Evolutionary conservation across 331 rosid species (phyloP).

Genomic region (Saraca asoca): DNA sequence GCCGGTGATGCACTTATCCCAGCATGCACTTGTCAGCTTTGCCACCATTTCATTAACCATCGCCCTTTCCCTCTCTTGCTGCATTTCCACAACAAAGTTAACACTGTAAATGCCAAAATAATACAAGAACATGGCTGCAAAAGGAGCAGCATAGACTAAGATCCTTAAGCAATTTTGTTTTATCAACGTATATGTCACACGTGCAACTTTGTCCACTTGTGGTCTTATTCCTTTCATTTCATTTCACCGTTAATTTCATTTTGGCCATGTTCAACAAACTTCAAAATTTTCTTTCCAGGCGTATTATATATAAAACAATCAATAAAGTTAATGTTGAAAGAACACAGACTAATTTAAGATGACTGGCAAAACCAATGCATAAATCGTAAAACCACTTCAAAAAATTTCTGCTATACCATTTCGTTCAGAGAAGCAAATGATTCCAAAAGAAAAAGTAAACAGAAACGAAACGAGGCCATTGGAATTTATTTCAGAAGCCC

Average conservation of each 20-base stretch:
- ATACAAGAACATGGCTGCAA: neutral
- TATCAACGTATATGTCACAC: too few relatives aligned
- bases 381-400: neutral
- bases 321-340: neutral
- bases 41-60: slow-evolving; percentile 88
- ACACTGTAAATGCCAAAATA: neutral
- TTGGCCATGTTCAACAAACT: too few relatives aligned
- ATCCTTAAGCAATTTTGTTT: neutral
- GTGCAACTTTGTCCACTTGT: too few relatives aligned
- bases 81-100: slow-evolving; percentile 32
- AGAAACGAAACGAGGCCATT: neutral
- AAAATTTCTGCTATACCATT: neutral
- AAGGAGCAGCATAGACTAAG: neutral
- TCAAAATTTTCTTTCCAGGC: neutral
- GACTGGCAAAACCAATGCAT: neutral
- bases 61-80: slow-evolving; percentile 88
- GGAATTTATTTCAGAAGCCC: neutral
- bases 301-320: neutral
- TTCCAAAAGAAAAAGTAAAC: neutral
- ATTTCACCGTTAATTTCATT: neutral
- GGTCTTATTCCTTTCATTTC: neutral
- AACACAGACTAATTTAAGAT: too few relatives aligned
- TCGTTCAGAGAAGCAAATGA: neutral
- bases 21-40: slow-evolving; percentile 82
- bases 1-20: slow-evolving; percentile 94